Conservation (phyloP, 768 basidiomycete species). For the Rickenella mellea region DNA sequence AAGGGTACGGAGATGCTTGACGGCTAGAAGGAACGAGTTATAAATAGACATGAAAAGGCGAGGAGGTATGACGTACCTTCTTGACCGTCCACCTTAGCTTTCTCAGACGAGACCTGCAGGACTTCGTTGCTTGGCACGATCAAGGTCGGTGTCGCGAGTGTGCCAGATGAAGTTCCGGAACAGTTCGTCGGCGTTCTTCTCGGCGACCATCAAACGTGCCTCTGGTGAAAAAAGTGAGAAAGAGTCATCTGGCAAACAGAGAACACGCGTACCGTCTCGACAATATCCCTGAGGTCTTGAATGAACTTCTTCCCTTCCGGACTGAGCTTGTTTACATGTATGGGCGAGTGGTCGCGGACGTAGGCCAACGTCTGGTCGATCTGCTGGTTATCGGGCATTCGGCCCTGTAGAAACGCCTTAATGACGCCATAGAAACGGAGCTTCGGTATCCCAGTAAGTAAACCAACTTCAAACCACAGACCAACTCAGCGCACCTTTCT, state of each 20-base stretch:
- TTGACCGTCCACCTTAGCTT: conserved; percentile 48
- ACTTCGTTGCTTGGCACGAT: conserved; percentile 32
- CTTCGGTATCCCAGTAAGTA: conserved; percentile 26
- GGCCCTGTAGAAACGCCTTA: conserved; percentile 70
- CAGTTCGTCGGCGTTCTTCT: conserved; percentile 87
- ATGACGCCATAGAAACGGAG: conserved; percentile 75
- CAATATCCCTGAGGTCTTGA: conserved; percentile 68
- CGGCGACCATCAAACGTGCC: conserved; percentile 54
- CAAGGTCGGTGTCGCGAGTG: conserved; percentile 45
- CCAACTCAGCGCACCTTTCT: conserved; percentile 50
- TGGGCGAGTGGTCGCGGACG: conserved; percentile 47
- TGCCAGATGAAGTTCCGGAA: conserved; percentile 88
- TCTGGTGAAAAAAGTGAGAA: not conserved
- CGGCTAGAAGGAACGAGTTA: no score
- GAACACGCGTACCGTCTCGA: conserved; percentile 40
- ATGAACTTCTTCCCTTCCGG: conserved; percentile 70
- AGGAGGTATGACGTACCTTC: conserved; percentile 16
- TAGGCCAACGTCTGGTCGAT: conserved; percentile 67
- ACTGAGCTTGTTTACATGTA: conserved; percentile 59
- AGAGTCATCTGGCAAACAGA: not conserved
- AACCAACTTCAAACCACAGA: not conserved
- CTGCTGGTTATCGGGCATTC: conserved; percentile 72
- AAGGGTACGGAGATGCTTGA: conserved; percentile 81
- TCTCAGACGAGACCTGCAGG: no score
- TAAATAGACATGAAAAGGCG: no score